phyloP scores from a whole-genome alignment of 139 green algal genomes.

The Closterium sp. region DNA sequence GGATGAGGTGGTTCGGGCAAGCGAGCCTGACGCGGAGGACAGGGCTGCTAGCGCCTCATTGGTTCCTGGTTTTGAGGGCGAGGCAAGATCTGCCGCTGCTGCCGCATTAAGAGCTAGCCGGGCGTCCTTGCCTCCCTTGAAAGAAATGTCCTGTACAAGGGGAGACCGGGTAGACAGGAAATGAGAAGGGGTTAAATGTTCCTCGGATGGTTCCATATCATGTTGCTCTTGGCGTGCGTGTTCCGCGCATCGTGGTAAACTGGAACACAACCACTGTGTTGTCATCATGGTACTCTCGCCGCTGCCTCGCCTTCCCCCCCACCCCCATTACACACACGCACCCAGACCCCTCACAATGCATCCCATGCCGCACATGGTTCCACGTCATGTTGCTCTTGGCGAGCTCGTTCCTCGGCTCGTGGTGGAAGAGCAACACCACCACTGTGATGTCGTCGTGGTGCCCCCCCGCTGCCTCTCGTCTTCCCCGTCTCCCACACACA shows the following conservation, averaged over 20 bases:
- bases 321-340: not conserved
- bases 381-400: not conserved
- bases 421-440: too few relatives aligned
- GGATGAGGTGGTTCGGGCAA: not conserved
- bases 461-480: not conserved
- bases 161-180: not conserved
- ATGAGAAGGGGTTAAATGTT: not conserved
- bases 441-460: conserved; percentile 4
- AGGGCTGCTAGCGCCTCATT: not conserved
- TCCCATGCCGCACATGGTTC: not conserved
- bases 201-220: not conserved
- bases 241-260: conserved; percentile 16
- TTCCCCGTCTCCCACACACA: too few relatives aligned
- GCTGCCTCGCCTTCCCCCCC: not conserved
- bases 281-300: conserved; percentile 33
- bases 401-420: too few relatives aligned
- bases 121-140: not conserved
- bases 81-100: not conserved
- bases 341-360: not conserved
- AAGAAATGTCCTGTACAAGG: not conserved
- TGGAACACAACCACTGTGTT: conserved; percentile 49
- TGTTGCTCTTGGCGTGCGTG: not conserved
- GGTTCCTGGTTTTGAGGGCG: not conserved
- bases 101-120: not conserved
- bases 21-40: not conserved